Base-by-base conservation (phyloP, 2,329 filamentous ascomycete species). In the Paecilomyces fulvus region DNA sequence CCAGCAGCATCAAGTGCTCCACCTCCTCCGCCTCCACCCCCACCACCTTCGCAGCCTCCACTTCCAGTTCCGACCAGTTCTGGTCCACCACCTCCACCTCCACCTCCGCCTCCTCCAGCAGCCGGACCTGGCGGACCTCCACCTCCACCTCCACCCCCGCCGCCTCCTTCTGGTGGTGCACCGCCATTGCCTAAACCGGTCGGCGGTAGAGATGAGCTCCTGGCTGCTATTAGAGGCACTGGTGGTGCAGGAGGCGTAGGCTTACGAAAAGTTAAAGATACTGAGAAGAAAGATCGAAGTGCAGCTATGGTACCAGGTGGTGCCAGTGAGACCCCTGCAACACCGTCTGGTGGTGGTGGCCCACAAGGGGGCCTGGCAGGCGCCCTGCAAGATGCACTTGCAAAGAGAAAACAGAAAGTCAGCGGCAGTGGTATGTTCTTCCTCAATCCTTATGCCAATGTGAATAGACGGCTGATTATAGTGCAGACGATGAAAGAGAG, bases 371-470 rank as follows among this genome's bases (percentile, higher is more conserved):
- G 84, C 33, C 83, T 96, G 81, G 90, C 90, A 21, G 90, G 88
- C 75, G 92, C 90, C 51, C 76, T 96, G 64, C 89, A 89, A 58
- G 87, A 84, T 58, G 88, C 87, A 56, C 74, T 92, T 65, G 84
- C 87, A 68, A 88, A 89, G 76, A 82, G 92, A 72, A 96, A 96
- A 79, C 85, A 90, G 73, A 96, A 95, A 80, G 92, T 96, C 70
- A 90, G 89, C 75, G 87, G 89, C 71, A 95, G 90, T 80, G 92
- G 92, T 96, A 84, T 84, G 89, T 87, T 12, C 49, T 54, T 54
- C 9, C 53, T 55, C 56, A 30, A 6, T 33, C 30, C 21, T 21
- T 30, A 48, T 1, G 4, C 7, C 17, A n/a, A 20, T 9, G 14
- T 52, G 11, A 33, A 28, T 21, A 30, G 23, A 30, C 49, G 5